Evolutionary conservation across 176 grass and related monocot species (phyloP).

Genomic region (Oryza meyeriana): DNA sequence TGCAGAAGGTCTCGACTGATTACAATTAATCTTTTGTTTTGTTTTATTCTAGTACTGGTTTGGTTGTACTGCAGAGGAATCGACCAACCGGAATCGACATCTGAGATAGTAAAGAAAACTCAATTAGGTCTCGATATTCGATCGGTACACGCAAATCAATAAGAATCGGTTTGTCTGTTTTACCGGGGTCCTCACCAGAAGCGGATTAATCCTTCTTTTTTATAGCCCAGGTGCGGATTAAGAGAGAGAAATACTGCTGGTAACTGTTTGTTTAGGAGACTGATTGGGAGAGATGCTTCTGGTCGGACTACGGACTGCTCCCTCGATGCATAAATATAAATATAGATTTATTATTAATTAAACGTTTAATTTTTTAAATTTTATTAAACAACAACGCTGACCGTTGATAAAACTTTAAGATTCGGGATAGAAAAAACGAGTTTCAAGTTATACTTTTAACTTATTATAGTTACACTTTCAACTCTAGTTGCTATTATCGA

Average conservation of each 20-base stretch:
- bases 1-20: not conserved
- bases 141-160: conserved; percentile 6
- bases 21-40: not conserved
- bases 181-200: conserved; percentile 7
- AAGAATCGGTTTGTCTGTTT: conserved; percentile 1
- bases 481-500: too few relatives aligned
- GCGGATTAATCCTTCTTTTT: not conserved
- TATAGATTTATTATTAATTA: too few relatives aligned
- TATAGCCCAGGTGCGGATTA: not conserved
- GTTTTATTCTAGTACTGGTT: not conserved
- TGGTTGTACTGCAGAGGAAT: not conserved
- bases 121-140: not conserved
- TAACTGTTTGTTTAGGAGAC: not conserved
- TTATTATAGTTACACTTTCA: too few relatives aligned
- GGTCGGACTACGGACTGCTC: conserved; percentile 5
- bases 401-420: too few relatives aligned
- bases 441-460: too few relatives aligned
- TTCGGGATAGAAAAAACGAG: too few relatives aligned
- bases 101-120: not conserved
- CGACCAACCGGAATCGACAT: not conserved
- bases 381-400: too few relatives aligned
- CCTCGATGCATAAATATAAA: too few relatives aligned
- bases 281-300: conserved; percentile 1
- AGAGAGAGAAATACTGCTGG: not conserved
- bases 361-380: too few relatives aligned